Conservation (phyloP, 208 protist species). For the Leishmania turanica region DNA sequence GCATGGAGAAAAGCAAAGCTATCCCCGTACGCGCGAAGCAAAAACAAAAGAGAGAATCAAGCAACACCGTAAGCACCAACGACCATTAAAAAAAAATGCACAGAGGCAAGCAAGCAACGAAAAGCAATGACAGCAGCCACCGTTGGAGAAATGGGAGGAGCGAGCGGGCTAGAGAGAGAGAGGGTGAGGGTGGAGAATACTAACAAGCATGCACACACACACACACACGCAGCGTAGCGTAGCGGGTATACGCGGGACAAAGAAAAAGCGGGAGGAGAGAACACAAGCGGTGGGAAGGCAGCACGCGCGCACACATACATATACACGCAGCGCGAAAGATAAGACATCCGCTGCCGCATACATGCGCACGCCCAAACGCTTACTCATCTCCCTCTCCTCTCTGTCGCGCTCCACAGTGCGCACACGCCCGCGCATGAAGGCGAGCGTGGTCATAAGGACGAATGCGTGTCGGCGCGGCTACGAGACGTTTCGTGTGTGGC, state of each 20-base stretch:
- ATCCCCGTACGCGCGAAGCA: not conserved
- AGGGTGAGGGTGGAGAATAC: not conserved
- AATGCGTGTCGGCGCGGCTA: not conserved
- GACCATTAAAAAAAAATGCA: not conserved
- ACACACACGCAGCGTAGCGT: not conserved
- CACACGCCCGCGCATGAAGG: not conserved
- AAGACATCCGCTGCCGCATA: not conserved
- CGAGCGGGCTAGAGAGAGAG: not conserved
- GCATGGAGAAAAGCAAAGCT: constrained; percentile 1
- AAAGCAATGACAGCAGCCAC: not conserved
- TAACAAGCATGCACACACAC: not conserved
- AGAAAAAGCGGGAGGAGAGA: not conserved
- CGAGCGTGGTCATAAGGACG: not conserved
- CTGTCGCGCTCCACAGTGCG: not conserved
- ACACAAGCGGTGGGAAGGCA: not conserved
- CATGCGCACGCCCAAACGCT: not conserved
- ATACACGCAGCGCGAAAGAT: not conserved
- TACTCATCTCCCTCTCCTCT: not conserved
- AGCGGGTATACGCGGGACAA: not conserved
- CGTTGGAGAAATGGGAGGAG: too few relatives aligned
- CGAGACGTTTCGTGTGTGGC: not conserved
- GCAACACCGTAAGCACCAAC: not conserved
- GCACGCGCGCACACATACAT: not conserved
- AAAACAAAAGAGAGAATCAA: not conserved
- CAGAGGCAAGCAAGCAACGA: not conserved